A percentile compares a stretch with the other conserved stretches of the same genome.
Evolutionary conservation across 2,329 filamentous ascomycete genomes (phyloP).

Genomic region (Mollisiaceae sp.): DNA sequence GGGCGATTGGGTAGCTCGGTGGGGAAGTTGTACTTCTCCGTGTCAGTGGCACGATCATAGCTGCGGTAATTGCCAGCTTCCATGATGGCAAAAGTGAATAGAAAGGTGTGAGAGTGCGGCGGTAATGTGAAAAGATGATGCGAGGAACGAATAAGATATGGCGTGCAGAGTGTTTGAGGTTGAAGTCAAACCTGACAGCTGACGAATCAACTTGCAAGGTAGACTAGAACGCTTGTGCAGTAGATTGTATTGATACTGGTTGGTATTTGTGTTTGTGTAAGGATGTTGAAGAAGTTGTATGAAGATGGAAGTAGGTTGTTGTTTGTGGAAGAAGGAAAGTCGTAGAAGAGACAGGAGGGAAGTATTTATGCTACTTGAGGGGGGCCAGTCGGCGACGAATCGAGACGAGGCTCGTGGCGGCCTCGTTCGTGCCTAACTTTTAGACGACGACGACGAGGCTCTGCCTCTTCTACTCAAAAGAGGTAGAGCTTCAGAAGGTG

Average conservation of each 20-base stretch:
- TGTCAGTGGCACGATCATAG: conserved; percentile 27
- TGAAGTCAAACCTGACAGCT: conserved; percentile 24
- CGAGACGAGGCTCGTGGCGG: background rate
- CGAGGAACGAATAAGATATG: conserved; percentile 15
- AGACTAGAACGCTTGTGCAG: conserved; percentile 11
- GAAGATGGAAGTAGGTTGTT: background rate
- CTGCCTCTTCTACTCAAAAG: background rate
- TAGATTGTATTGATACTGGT: background rate
- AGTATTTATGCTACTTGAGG: background rate
- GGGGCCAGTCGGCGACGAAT: background rate
- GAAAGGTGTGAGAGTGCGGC: conserved; percentile 12
- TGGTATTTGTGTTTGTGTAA: conserved; percentile 8
- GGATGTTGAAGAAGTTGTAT: conserved; percentile 3
- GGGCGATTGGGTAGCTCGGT: conserved; percentile 50
- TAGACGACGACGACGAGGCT: background rate
- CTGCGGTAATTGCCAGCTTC: conserved; percentile 39
- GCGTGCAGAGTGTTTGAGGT: conserved; percentile 16
- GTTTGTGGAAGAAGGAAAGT: background rate
- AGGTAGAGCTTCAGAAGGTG: background rate
- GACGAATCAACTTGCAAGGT: conserved; percentile 25
- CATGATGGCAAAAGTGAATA: conserved; percentile 36
- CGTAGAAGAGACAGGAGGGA: background rate
- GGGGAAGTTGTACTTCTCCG: conserved; percentile 33
- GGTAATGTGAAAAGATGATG: conserved; percentile 16
- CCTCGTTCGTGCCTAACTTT: background rate